Base-by-base conservation (phyloP, 1,139 yeast genomes). In the Saccharomyces hybrid region DNA sequence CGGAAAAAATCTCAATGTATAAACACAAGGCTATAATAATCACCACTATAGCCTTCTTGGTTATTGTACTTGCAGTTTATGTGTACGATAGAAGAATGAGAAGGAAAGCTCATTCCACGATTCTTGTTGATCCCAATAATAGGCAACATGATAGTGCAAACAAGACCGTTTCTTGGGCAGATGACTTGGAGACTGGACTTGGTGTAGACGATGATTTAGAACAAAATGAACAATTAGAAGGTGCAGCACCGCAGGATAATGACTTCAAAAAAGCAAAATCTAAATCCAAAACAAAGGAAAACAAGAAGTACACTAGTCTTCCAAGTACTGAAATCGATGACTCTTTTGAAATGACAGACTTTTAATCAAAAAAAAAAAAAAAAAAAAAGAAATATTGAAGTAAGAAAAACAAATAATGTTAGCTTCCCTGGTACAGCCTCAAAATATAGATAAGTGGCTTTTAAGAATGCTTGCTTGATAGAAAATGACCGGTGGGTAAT, bases 151-250 rank as follows among this genome's bases (percentile, higher is more conserved):
- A 57, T 14, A 42, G 58, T 47, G 52, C 57, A 2, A 66, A 65
- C 54, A 71, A 70, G 55, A 61, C 67, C 8, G 73, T 68, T 2
- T 65, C 73, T 2, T 68, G 73, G 73, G 72, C 71, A 2, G 71
- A 69, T 54, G 70, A 67, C 52, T 42, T 63, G 26, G 68, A 62
- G 51, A 57, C 54, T 24, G 60, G 60, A 24, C 60, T 66, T 66
- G 64, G 78, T 70, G 75, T 76, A 68, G 70, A 76, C 7, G 42
- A 27, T 48, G 54, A 48, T 38, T 31, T 27, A 28, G 51, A 38
- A 27, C 47, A 47, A 9, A 9, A 27, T 24, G 49, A 46, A 24
- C 19, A 11, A 42, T 42, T 24, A 44, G 50, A 54, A 4, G 57
- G 58, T 8, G 44, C 55, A 3, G 51, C 21, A 29, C 52, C 48